These are phyloP conservation scores for Cercophora newfieldiana DNA, from an alignment of 495 filamentous ascomycete genomes.

Conservation along the genomic window DNA sequence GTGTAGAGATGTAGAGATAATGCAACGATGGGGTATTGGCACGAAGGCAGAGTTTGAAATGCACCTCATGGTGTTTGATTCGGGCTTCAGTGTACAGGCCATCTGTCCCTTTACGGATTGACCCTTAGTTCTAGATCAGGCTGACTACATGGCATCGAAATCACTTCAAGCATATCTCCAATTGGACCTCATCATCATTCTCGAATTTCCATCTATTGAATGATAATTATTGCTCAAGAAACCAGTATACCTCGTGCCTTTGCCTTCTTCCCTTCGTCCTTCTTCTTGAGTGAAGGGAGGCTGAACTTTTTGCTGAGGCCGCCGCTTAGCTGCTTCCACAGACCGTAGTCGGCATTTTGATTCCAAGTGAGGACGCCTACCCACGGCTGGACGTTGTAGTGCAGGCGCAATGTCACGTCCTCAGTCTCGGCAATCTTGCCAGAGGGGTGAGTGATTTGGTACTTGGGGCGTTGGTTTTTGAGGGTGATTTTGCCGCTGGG, in stretches of 20 bases:
- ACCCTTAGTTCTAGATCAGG: too few species aligned
- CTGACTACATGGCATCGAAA: too few species aligned
- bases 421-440: constrained; percentile 66
- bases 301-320: constrained; percentile 67
- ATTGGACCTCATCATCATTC: too few species aligned
- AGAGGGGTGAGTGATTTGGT: constrained; percentile 86
- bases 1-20: not conserved
- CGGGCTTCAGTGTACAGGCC: too few species aligned
- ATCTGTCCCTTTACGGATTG: too few species aligned
- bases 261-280: constrained; percentile 34
- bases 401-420: constrained; percentile 75
- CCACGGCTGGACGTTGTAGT: constrained; percentile 98
- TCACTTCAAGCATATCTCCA: too few species aligned
- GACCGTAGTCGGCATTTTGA: constrained; percentile 55
- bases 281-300: constrained; percentile 72
- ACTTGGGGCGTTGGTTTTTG: constrained; percentile 82
- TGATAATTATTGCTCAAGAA: not conserved
- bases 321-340: constrained; percentile 61
- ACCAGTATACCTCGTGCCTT: not conserved
- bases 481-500: constrained; percentile 66
- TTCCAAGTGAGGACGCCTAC: constrained; percentile 85
- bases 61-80: too few species aligned
- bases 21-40: not conserved
- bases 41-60: too few species aligned
- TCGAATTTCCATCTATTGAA: too few species aligned